Evolutionary conservation across 495 filamentous ascomycete species (phyloP).

Genomic region (Glarea lozoyensis): DNA sequence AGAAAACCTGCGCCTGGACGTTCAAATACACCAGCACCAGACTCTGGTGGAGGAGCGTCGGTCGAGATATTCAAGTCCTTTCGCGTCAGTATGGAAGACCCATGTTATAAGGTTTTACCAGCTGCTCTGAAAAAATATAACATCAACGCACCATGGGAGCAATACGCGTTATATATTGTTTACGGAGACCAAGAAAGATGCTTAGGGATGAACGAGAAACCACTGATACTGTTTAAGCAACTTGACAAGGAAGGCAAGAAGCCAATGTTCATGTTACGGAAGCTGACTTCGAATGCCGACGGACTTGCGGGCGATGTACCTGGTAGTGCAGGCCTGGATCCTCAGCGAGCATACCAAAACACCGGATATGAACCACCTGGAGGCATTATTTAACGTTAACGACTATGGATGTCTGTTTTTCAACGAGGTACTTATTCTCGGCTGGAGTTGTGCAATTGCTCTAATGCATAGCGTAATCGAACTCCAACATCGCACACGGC

Average conservation of each 20-base stretch:
- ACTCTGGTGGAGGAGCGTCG: conserved; percentile 30
- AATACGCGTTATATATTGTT: conserved; percentile 96
- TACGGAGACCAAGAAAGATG: conserved; percentile 96
- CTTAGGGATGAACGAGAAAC: conserved; percentile 82
- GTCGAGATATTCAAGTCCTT: conserved; percentile 99
- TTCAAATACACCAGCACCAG: conserved; percentile 34
- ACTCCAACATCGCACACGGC: too few species aligned
- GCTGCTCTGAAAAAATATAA: conserved; percentile 96
- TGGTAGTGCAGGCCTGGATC: conserved; percentile 37
- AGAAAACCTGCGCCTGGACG: conserved; percentile 27
- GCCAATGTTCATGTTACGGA: conserved; percentile 97
- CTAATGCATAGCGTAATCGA: too few species aligned
- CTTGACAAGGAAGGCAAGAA: conserved; percentile 93
- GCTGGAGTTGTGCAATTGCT: too few species aligned
- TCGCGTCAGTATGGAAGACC: conserved; percentile 93
- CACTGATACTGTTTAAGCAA: conserved; percentile 93
- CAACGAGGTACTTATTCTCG: too few species aligned
- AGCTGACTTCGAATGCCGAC: conserved; percentile 36
- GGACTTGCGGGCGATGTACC: conserved; percentile 30
- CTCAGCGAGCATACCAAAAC: conserved; percentile 8
- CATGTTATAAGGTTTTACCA: conserved; percentile 92
- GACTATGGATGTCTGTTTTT: too few species aligned
- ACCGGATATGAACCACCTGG: conserved; percentile 43
- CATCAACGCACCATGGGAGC: conserved; percentile 92
- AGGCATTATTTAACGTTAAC: conserved; percentile 48